A percentile compares a stretch with the other conserved stretches of the same genome.
These are phyloP conservation scores for Yamadazyma paraphyllophila DNA, from an alignment of 805 yeast genomes.

Conservation along the genomic window DNA sequence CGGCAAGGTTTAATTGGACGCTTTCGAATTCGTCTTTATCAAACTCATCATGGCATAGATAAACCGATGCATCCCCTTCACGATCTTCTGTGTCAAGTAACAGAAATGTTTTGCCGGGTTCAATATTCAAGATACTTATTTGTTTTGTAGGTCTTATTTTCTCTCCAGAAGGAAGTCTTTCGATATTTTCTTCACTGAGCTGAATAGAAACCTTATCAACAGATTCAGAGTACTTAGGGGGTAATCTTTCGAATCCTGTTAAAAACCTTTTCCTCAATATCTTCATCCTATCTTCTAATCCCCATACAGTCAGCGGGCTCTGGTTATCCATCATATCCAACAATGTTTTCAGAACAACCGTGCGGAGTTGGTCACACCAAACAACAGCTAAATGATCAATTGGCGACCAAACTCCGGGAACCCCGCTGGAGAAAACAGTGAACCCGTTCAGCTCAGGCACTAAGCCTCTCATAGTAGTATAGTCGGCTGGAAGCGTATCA, in stretches of 20 bases:
- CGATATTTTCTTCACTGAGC: constrained; percentile 9
- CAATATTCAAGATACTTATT: neutral
- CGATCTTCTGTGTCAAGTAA: neutral
- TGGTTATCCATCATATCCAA: constrained; percentile 56
- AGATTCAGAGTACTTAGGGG: neutral
- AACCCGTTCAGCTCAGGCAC: constrained; percentile 77
- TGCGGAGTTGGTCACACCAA: constrained; percentile 90
- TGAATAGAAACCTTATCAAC: neutral
- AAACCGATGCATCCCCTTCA: neutral
- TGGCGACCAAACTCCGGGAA: constrained; percentile 91
- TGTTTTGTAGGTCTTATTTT: neutral
- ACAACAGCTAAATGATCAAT: constrained; percentile 93
- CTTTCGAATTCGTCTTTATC: neutral
- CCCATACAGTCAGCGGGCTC: constrained; percentile 48
- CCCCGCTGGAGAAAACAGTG: constrained; percentile 78
- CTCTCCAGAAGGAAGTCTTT: neutral
- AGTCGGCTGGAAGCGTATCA: constrained; percentile 83
- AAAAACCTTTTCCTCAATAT: constrained; percentile 45
- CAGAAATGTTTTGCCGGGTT: constrained; percentile 1
- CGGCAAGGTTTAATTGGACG: constrained; percentile 1
- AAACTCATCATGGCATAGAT: constrained; percentile 1
- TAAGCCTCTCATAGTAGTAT: constrained; percentile 68
- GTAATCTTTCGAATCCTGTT: constrained; percentile 53
- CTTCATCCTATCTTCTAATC: constrained; percentile 56
- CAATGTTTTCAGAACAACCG: constrained; percentile 56